Evolutionary conservation across 1,284 basidiomycete genomes (phyloP).

Genomic region (Mycosarcoma maydis): DNA sequence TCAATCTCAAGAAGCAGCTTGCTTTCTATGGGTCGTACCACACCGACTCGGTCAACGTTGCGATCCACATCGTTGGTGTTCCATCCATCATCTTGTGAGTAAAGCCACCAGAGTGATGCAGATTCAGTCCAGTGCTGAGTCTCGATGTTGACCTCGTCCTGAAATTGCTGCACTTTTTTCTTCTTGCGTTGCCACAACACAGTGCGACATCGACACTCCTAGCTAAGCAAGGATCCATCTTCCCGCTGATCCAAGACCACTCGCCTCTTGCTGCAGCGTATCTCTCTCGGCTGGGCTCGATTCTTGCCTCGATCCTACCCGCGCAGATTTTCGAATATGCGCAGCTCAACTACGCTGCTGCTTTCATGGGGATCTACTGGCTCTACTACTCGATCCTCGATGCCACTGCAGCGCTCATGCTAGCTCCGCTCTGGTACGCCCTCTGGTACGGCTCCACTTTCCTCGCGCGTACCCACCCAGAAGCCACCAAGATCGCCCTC

Average conservation of each 20-base stretch:
- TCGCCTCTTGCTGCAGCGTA: slow-evolving; percentile 30
- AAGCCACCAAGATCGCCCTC: slow-evolving; percentile 33
- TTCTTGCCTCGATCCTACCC: slow-evolving; percentile 23
- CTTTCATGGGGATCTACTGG: slow-evolving; percentile 52
- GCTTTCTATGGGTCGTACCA: slow-evolving; percentile 64
- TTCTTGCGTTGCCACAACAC: background rate
- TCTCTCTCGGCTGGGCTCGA: slow-evolving; percentile 33
- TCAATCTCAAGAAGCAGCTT: slow-evolving; percentile 53
- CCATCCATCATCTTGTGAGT: slow-evolving; percentile 57
- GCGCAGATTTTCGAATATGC: slow-evolving; percentile 27
- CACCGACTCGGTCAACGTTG: slow-evolving; percentile 56
- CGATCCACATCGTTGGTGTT: slow-evolving; percentile 59
- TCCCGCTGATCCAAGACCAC: slow-evolving; percentile 33
- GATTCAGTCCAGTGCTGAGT: too few relatives aligned
- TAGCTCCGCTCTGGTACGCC: slow-evolving; percentile 50
- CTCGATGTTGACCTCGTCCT: too few relatives aligned
- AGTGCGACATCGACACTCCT: slow-evolving; percentile 29
- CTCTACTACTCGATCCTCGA: slow-evolving; percentile 57
- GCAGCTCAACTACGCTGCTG: slow-evolving; percentile 30
- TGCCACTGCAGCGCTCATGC: slow-evolving; percentile 35
- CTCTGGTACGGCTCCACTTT: slow-evolving; percentile 32
- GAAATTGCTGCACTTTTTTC: background rate
- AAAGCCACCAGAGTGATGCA: too few relatives aligned
- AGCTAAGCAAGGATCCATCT: slow-evolving; percentile 40
- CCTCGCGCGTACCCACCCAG: slow-evolving; percentile 26